A percentile compares a stretch with the other conserved stretches of the same genome.
Conservation (phyloP, 78 protist genomes). For the Chrysochromulina tobinii region DNA sequence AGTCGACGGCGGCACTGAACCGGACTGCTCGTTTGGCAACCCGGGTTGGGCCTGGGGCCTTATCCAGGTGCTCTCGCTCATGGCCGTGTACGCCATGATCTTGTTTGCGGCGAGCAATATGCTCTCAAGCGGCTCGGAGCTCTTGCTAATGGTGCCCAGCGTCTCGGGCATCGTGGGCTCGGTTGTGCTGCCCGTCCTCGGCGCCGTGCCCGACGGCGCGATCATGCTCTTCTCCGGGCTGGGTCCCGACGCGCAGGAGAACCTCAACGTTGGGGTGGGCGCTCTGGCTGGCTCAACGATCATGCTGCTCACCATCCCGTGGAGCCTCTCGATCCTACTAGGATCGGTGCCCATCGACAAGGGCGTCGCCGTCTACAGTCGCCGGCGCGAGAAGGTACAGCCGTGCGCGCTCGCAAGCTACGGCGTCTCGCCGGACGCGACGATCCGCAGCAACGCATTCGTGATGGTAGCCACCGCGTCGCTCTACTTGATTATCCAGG, state of each 20-base stretch:
- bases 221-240: conserved; percentile 81
- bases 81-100: conserved; percentile 32
- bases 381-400: too few species aligned
- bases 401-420: not conserved
- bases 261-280: conserved; percentile 84
- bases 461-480: conserved; percentile 53
- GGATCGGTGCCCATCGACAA: not conserved
- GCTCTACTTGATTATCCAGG: conserved; percentile 74
- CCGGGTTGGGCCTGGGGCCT: too few species aligned
- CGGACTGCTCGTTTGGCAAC: too few species aligned
- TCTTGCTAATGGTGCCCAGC: conserved; percentile 50
- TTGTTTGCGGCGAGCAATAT: conserved; percentile 32
- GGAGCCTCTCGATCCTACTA: conserved; percentile 19
- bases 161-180: conserved; percentile 70
- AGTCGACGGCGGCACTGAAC: too few species aligned
- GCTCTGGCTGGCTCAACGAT: conserved; percentile 88
- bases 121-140: conserved; percentile 78
- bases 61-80: conserved; percentile 36
- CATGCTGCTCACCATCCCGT: conserved; percentile 90
- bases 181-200: conserved; percentile 78
- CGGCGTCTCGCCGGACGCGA: conserved; percentile 7
- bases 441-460: conserved; percentile 24
- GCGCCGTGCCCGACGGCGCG: conserved; percentile 87
- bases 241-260: conserved; percentile 71
- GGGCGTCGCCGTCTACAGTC: not conserved